These are phyloP conservation scores for Cyclotella choctawhatcheeana DNA, from an alignment of 108 stramenopile genomes.

Conservation along the genomic window DNA sequence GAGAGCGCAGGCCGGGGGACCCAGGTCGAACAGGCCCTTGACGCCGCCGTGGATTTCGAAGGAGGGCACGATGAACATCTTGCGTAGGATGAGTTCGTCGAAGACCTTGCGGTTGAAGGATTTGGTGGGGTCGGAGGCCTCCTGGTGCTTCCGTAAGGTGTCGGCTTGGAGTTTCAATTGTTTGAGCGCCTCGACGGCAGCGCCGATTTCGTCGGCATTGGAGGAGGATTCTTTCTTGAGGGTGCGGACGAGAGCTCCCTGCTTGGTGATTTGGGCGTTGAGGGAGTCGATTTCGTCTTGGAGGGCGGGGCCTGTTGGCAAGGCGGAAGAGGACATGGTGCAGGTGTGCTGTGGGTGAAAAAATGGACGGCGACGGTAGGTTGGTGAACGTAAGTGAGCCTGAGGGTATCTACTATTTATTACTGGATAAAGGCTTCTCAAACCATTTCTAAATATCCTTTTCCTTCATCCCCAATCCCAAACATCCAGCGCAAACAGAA, in stretches of 20 bases:
- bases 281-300: conserved; percentile 88
- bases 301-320: conserved; percentile 32
- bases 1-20: conserved; percentile 96
- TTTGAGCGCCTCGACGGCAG: conserved; percentile 79
- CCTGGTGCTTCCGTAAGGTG: conserved; percentile 61
- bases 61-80: conserved; percentile 98
- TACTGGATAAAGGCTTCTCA: neutral
- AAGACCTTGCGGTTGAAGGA: conserved; percentile 90
- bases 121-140: conserved; percentile 48
- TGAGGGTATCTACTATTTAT: neutral
- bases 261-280: conserved; percentile 86
- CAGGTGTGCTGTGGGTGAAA: neutral
- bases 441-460: too few species aligned
- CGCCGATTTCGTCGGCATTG: conserved; percentile 75
- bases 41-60: conserved; percentile 99
- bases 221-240: conserved; percentile 88
- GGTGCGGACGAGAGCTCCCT: conserved; percentile 80
- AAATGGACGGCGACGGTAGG: too few species aligned
- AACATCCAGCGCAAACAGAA: too few species aligned
- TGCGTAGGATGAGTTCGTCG: conserved; percentile 95
- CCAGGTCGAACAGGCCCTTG: conserved; percentile 98
- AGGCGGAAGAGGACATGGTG: conserved; percentile 19
- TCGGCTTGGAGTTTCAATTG: conserved; percentile 74
- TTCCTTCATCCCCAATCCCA: too few species aligned
- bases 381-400: neutral